A percentile compares a stretch with the other conserved stretches of the same genome.
phyloP scores from a whole-genome alignment of 495 filamentous ascomycete genomes.

The Penicillium fimorum region DNA sequence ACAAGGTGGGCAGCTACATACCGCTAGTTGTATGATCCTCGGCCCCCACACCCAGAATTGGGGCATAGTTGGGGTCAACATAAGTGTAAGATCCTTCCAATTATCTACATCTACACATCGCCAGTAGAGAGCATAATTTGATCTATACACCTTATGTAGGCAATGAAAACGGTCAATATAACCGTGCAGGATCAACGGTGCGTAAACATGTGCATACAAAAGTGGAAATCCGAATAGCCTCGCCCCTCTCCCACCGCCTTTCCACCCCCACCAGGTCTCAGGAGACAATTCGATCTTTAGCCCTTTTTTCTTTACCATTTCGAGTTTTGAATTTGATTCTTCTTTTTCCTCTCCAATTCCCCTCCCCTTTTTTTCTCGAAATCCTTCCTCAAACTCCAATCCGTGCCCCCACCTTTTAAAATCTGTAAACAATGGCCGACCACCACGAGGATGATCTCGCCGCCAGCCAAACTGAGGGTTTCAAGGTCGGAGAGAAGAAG shows the following conservation, averaged over 20 bases:
- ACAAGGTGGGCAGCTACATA: conserved; percentile 3
- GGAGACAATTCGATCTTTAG: conserved; percentile 18
- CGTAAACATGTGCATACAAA: conserved; percentile 5
- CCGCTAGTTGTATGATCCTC: conserved; percentile 1
- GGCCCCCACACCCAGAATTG: conserved; percentile 10
- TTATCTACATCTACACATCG: not conserved
- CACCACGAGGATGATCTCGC: conserved; percentile 78
- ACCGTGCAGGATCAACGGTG: conserved; percentile 6
- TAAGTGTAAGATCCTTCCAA: not conserved
- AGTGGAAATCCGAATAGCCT: conserved; percentile 29
- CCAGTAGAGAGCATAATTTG: not conserved
- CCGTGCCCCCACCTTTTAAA: conserved; percentile 22
- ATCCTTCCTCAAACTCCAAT: not conserved
- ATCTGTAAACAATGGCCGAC: conserved; percentile 60
- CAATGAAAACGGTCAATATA: not conserved
- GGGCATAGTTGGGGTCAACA: not conserved
- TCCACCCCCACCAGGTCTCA: conserved; percentile 45
- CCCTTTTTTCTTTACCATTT: conserved; percentile 11
- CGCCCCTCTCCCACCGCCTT: conserved; percentile 47
- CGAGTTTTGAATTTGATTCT: not conserved
- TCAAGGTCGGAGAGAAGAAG: conserved; percentile 98
- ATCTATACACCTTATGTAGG: not conserved
- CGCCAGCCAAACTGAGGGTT: conserved; percentile 85
- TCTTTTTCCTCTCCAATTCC: not conserved
- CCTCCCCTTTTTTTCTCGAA: not conserved